Conservation (phyloP, 768 basidiomycete species). For the Kwoniella dendrophila region DNA sequence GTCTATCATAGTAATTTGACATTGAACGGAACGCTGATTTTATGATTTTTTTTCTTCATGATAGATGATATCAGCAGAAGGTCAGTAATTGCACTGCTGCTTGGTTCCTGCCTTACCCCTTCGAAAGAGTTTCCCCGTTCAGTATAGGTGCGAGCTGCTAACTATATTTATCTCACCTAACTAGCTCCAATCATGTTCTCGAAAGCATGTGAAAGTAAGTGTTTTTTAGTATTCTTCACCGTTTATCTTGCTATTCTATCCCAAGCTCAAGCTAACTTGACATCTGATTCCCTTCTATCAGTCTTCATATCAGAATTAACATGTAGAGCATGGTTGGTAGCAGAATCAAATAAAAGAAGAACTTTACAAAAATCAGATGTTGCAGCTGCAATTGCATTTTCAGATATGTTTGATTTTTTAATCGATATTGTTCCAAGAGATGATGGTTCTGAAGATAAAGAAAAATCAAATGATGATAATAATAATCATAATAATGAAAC, state of each 20-base stretch:
- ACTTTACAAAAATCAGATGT: conserved; percentile 92
- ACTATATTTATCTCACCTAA: background rate
- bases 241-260: background rate
- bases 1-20: no score
- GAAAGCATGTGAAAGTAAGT: conserved; percentile 97
- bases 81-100: conserved; percentile 57
- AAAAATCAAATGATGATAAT: conserved; percentile 11
- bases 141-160: no score
- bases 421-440: conserved; percentile 95
- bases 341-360: conserved; percentile 93
- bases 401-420: conserved; percentile 95
- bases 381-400: conserved; percentile 84
- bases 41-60: background rate
- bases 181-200: conserved; percentile 91
- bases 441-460: conserved; percentile 58
- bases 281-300: conserved; percentile 55
- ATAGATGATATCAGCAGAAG: conserved; percentile 98
- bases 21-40: conserved; percentile 21
- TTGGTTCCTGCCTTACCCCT: no score
- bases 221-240: background rate
- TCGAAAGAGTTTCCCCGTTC: no score
- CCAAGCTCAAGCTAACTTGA: no score
- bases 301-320: conserved; percentile 98
- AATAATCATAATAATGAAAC: background rate
- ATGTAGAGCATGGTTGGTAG: conserved; percentile 89